A percentile compares a stretch with the other conserved stretches of the same genome.
Evolutionary conservation across 805 yeast genomes (phyloP).

Genomic region (Pichia deserticola): DNA sequence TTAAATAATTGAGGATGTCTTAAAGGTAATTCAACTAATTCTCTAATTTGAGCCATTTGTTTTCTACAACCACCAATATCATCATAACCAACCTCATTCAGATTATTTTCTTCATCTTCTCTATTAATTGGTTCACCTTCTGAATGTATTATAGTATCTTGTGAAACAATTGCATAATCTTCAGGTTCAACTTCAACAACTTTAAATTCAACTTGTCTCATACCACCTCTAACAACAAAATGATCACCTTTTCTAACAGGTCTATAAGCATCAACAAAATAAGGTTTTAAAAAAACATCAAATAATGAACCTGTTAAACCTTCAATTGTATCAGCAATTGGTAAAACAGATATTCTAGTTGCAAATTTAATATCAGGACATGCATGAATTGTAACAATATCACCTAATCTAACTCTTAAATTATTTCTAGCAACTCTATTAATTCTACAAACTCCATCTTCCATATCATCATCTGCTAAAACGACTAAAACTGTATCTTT

Average conservation of each 20-base stretch:
- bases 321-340: conserved; percentile 96
- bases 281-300: conserved; percentile 94
- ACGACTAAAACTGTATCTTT: conserved; percentile 96
- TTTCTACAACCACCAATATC: conserved; percentile 99
- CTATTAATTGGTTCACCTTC: conserved; percentile 99
- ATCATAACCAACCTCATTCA: conserved; percentile 96
- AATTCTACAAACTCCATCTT: conserved; percentile 88
- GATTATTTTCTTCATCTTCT: conserved; percentile 94
- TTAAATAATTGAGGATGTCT: conserved; percentile 98
- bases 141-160: conserved; percentile 95
- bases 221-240: conserved; percentile 95
- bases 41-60: conserved; percentile 99
- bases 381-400: conserved; percentile 82
- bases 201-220: conserved; percentile 98
- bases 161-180: conserved; percentile 96
- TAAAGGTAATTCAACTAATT: conserved; percentile 93
- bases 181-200: conserved; percentile 98
- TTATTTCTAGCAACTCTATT: conserved; percentile 96
- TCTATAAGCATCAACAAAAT: conserved; percentile 97
- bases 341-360: conserved; percentile 86
- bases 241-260: conserved; percentile 97
- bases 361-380: conserved; percentile 99
- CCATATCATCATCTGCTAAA: conserved; percentile 92
- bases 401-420: conserved; percentile 89
- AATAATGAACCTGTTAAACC: conserved; percentile 95